Base-by-base conservation (phyloP, 1,139 yeast genomes). In the Taiozyma sp. region DNA sequence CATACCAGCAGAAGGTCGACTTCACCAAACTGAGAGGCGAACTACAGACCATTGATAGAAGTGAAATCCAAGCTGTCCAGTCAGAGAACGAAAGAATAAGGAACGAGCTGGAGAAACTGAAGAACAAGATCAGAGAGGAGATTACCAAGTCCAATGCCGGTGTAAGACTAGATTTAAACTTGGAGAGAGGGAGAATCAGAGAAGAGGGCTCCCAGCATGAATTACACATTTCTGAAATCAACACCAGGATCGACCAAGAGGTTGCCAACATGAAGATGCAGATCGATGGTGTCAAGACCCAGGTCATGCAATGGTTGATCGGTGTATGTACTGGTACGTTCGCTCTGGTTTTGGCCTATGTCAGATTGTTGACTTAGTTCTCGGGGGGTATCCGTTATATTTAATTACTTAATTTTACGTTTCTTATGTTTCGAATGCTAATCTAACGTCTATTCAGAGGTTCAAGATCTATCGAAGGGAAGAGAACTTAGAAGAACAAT, bases 301-400 rank as follows among this genome's bases (percentile, higher is more conserved):
- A 93, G 67, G 97, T 93, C 48, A 83, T 90, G 83, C 99, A 93
- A 70, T 93, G 98, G 98, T 78, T 93, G 59, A 90, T 93, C 63
- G 98, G 98, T 76, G 97, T 93, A 27, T 88, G 96, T 64, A 91
- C 98, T 1, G 99, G 98, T 87, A 88, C 97, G 2, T 89, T 92
- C 72, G 97, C 98, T 16, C 76, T 93, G 55, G 86, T 93, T 47
- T 73, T 93, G 61, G 97, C 98, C 2, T 93, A 93, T 67, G 87
- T 91, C 49, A 79, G 99, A 61, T 75, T 92, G 61, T 76, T 92
- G 55, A 85, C 93, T 8, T 59, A 29, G 8, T 30, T 12, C n/a
- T 14, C n/a, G 4, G 4, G 7, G 19, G 19, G 19, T 19, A 14
- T 8, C 12, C 10, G 24, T 16, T 13, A 8, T 28, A 28, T 39